Evolutionary conservation across 257 asterid species (phyloP).

Genomic region (Capsicum chinense): DNA sequence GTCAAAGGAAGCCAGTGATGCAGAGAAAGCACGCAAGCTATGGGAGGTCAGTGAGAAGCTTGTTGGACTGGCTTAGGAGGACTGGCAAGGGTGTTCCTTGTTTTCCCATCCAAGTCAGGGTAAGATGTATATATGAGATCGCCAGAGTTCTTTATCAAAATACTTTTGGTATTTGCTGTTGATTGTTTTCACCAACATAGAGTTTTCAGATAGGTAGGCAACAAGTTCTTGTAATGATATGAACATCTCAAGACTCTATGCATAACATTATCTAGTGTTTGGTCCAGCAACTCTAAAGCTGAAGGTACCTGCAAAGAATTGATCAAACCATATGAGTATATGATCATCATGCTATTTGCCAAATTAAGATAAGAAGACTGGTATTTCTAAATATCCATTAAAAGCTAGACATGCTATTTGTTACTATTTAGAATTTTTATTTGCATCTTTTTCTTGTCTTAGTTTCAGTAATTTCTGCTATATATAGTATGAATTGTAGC

Average conservation of each 20-base stretch:
- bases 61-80: slow-evolving; percentile 70
- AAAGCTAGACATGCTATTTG: background rate
- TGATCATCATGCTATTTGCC: background rate
- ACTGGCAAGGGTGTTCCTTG: background rate
- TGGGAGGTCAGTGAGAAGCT: slow-evolving; percentile 96
- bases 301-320: background rate
- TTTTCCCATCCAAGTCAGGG: slow-evolving; percentile 2
- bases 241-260: background rate
- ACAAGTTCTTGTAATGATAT: slow-evolving; percentile 14
- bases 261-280: background rate
- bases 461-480: background rate
- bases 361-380: background rate
- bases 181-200: background rate
- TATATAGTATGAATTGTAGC: background rate
- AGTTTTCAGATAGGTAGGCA: slow-evolving; percentile 23
- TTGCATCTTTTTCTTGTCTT: background rate
- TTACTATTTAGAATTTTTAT: background rate
- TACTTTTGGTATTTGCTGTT: slow-evolving; percentile 1
- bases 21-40: slow-evolving; percentile 77
- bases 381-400: background rate
- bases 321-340: background rate
- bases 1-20: slow-evolving; percentile 86
- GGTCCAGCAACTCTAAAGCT: background rate
- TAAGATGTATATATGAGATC: slow-evolving; percentile 21
- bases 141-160: slow-evolving; percentile 9